Evolutionary conservation across 75 land plant genomes (phyloP).

Genomic region (Selaginella moellendorffii): DNA sequence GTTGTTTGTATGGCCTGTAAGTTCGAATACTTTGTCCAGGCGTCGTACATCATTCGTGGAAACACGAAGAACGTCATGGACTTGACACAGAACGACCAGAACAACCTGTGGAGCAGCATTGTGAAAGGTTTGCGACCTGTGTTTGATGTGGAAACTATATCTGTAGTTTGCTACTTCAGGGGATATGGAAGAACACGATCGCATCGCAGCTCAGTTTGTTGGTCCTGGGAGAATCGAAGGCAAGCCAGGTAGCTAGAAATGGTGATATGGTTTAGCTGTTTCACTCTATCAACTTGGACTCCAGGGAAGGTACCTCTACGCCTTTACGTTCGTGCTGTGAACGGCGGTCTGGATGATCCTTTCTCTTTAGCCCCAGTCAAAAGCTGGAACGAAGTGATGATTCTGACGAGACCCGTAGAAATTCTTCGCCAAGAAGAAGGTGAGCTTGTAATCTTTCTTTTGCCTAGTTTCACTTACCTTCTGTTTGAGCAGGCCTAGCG

Average conservation of each 20-base stretch:
- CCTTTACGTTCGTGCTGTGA: conserved; percentile 48
- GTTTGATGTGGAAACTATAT: not conserved
- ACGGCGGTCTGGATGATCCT: conserved; percentile 36
- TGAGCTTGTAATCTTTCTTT: not conserved
- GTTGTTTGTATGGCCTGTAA: not conserved
- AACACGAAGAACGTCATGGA: conserved; percentile 85
- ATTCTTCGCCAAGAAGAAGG: conserved; percentile 46
- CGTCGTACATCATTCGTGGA: conserved; percentile 77
- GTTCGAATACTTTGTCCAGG: conserved; percentile 20
- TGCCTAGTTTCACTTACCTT: not conserved
- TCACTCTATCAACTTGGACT: not conserved
- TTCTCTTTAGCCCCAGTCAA: conserved; percentile 37
- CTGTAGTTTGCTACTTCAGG: conserved; percentile 14
- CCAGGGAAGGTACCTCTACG: conserved; percentile 66
- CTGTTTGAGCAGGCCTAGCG: conserved; percentile 31
- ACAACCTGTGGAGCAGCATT: conserved; percentile 67
- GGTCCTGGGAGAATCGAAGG: too few relatives aligned
- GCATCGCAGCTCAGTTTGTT: conserved; percentile 15
- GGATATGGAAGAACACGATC: conserved; percentile 27
- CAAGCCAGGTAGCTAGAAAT: not conserved
- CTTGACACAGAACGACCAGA: conserved; percentile 78
- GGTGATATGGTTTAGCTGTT: too few relatives aligned
- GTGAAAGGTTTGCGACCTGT: conserved; percentile 39
- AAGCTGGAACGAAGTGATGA: conserved; percentile 63
- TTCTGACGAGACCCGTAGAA: conserved; percentile 62